Conservation (phyloP, 148 eudicot species). For the Heliosperma pusillum region DNA sequence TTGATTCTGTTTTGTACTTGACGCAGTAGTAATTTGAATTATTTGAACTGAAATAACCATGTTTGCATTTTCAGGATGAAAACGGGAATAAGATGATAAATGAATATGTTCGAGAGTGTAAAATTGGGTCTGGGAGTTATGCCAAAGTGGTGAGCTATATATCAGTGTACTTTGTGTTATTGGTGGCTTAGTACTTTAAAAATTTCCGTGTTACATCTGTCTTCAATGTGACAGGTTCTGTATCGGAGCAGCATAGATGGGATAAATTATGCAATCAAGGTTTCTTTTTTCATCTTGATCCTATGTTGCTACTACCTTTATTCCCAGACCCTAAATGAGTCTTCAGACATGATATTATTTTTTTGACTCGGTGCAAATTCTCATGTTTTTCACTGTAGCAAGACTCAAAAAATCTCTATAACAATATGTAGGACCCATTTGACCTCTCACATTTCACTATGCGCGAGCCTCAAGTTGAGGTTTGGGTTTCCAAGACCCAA, state of each 20-base stretch:
- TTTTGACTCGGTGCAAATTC: too few species aligned
- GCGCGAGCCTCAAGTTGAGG: too few species aligned
- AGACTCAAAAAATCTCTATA: too few species aligned
- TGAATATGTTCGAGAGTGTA: constrained; percentile 75
- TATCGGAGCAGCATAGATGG: constrained; percentile 74
- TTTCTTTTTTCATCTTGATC: constrained; percentile 15
- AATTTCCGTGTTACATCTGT: background rate
- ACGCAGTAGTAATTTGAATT: background rate
- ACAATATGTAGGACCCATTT: too few species aligned
- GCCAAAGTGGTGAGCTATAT: constrained; percentile 84
- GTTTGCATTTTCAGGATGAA: constrained; percentile 67
- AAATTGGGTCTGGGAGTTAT: constrained; percentile 92
- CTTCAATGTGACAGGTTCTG: constrained; percentile 62
- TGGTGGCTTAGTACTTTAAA: constrained; percentile 13
- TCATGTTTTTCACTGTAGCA: too few species aligned
- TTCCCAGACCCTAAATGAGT: too few species aligned
- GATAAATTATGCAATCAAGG: constrained; percentile 92
- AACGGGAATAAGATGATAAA: constrained; percentile 77
- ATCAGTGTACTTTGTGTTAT: constrained; percentile 3
- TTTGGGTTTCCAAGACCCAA: too few species aligned
- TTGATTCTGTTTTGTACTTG: background rate
- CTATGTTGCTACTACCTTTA: background rate
- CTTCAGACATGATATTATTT: too few species aligned
- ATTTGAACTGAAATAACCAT: too few species aligned
- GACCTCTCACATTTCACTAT: too few species aligned